Base-by-base conservation (phyloP, 2,329 filamentous ascomycete species). In the Calonectria naviculata region DNA sequence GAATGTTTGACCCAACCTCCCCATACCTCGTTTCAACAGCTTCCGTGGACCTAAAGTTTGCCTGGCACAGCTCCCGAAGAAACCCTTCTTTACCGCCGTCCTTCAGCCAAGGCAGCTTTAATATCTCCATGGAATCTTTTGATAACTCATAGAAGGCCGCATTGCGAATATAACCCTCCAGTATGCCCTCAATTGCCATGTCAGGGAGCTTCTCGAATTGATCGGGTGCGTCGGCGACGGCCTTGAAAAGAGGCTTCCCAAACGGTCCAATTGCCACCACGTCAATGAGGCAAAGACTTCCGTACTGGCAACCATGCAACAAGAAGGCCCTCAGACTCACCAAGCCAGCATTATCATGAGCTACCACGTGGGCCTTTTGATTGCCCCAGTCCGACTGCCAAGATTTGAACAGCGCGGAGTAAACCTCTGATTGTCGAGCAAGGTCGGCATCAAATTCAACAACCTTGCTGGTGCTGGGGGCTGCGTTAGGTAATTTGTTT, bases 301-400 rank as follows among this genome's bases (percentile, higher is more conserved):
- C 78, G 68, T 83, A 87, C 0, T 80, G 68, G 13, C 79, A 80
- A 3, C 72, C 77, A 62, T 86, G 83, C 0, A 85, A 54, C 0
- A 87, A 73, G 61, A 83, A 78, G 0, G 81, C 81, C 3, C 85
- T 81, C 6, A 87, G 60, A 24, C 79, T 80, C 47, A 87, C 81
- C 12, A 86, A 68, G 0, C 86, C 85, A 1, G 80, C 86, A 41
- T 86, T 82, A 34, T 87, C 86, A 68, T 87, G 86, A 0, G 85
- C 85, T 1, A 87, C 71, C 0, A 87, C 77, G 64, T 85, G 81
- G 0, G 85, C 79, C 19, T 74, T 76, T 5, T 67, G 73, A 6
- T 67, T 68, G 15, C 46, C 52, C 78, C 79, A 81, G 8, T 72
- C 42, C 10, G 74, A 31, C 5, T 77, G 60, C 80, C 85, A 84